These are phyloP conservation scores for Thelephora ganbajun DNA, from an alignment of 768 basidiomycete species.

Conservation along the genomic window DNA sequence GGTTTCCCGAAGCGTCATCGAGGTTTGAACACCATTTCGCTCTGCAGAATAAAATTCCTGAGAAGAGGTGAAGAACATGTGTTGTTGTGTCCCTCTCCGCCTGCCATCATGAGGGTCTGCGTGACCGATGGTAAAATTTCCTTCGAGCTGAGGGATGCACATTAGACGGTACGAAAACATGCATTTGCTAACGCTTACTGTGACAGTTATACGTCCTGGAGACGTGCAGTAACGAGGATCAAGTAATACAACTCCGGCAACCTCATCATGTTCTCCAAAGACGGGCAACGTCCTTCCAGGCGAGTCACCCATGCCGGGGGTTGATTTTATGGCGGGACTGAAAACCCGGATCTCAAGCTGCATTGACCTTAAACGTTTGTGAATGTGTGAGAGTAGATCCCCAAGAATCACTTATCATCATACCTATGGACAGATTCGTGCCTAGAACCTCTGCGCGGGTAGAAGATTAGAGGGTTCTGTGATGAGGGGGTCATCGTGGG, in stretches of 20 bases:
- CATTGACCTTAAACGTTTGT: constrained; percentile 8
- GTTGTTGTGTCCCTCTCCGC: constrained; percentile 11
- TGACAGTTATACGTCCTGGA: constrained; percentile 42
- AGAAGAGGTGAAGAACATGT: constrained; percentile 15
- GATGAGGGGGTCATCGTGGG: no score
- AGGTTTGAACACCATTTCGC: constrained; percentile 10
- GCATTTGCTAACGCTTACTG: constrained; percentile 23
- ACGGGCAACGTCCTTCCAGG: constrained; percentile 26
- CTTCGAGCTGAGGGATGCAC: constrained; percentile 37
- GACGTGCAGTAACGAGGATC: constrained; percentile 32
- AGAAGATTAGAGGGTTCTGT: no score
- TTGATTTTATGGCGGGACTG: constrained; percentile 45
- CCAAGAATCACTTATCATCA: no score
- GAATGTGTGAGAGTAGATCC: no score
- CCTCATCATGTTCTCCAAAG: constrained; percentile 44
- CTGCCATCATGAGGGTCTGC: constrained; percentile 6
- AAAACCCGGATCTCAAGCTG: constrained; percentile 48
- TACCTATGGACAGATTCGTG: no score
- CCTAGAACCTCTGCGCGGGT: no score
- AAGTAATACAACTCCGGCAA: constrained; percentile 46
- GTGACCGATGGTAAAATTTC: constrained; percentile 35
- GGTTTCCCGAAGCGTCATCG: constrained; percentile 14
- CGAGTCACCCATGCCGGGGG: constrained; percentile 16
- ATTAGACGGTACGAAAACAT: not conserved
- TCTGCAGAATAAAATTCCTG: constrained; percentile 11